phyloP scores from a whole-genome alignment of 306 rosid genomes.

The Hippophae gyantsensis region DNA sequence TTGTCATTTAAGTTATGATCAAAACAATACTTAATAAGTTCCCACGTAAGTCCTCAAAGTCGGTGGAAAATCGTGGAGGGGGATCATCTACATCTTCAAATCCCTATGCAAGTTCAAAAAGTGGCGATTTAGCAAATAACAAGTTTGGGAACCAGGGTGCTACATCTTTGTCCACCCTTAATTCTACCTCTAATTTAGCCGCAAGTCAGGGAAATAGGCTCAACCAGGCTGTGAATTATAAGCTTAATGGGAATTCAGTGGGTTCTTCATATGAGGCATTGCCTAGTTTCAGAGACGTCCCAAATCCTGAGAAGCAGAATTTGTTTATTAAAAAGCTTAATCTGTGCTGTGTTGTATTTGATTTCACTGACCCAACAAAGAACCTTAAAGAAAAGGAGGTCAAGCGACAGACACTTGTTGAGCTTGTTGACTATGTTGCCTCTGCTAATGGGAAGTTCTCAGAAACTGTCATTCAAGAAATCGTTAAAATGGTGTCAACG shows the following conservation, averaged over 20 bases:
- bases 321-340: slow-evolving; percentile 71
- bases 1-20: slow-evolving; percentile 60
- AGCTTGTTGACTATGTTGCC: slow-evolving; percentile 87
- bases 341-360: slow-evolving; percentile 74
- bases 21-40: slow-evolving; percentile 80
- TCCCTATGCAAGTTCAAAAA: slow-evolving; percentile 50
- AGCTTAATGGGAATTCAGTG: slow-evolving; percentile 57
- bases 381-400: slow-evolving; percentile 73
- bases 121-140: slow-evolving; percentile 31
- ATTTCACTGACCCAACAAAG: slow-evolving; percentile 72
- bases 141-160: slow-evolving; percentile 37
- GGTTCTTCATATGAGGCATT: slow-evolving; percentile 57
- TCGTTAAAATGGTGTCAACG: slow-evolving; percentile 60
- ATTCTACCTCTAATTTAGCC: slow-evolving; percentile 45
- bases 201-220: slow-evolving; percentile 44
- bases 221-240: slow-evolving; percentile 48
- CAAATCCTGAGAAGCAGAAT: slow-evolving; percentile 76
- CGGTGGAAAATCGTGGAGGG: slow-evolving; percentile 69
- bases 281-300: slow-evolving; percentile 80
- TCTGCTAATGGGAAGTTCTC: slow-evolving; percentile 70
- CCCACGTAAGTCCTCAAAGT: slow-evolving; percentile 78
- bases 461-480: slow-evolving; percentile 70
- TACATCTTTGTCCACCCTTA: slow-evolving; percentile 36
- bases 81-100: slow-evolving; percentile 50
- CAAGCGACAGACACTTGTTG: slow-evolving; percentile 79